phyloP scores from a whole-genome alignment of 805 yeast genomes.

The Pichia insulana region DNA sequence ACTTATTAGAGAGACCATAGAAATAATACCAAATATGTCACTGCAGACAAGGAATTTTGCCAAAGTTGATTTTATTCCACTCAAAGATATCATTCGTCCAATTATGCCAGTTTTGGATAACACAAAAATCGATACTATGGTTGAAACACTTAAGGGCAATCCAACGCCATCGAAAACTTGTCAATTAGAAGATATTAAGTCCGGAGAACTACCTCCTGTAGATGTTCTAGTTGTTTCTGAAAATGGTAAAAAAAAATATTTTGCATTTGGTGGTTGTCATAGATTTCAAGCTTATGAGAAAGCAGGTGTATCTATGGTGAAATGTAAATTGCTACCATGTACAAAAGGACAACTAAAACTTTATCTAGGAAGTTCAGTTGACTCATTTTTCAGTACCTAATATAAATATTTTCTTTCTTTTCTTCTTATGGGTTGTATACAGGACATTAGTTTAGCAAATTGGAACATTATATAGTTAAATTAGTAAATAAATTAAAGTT shows the following conservation, averaged over 20 bases:
- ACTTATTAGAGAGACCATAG: no score
- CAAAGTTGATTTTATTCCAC: constrained; percentile 52
- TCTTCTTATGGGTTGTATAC: no score
- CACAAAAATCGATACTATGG: constrained; percentile 73
- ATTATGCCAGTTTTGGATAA: constrained; percentile 77
- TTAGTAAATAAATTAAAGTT: constrained; percentile 42
- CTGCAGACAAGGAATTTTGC: constrained; percentile 52
- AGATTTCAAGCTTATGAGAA: constrained; percentile 79
- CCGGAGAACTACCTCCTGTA: constrained; percentile 74
- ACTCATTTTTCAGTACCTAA: constrained; percentile 33
- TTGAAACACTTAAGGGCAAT: constrained; percentile 51
- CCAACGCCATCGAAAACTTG: constrained; percentile 61
- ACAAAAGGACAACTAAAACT: constrained; percentile 58
- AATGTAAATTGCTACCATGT: constrained; percentile 66
- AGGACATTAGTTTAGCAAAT: neutral
- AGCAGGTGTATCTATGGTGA: constrained; percentile 42
- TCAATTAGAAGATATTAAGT: constrained; percentile 34
- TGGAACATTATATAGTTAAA: no score
- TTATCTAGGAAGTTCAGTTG: constrained; percentile 65
- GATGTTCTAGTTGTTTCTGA: constrained; percentile 67
- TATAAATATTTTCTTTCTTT: no score
- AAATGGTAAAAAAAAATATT: constrained; percentile 51
- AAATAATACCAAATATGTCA: constrained; percentile 39
- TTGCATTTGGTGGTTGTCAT: constrained; percentile 90
- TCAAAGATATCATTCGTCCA: constrained; percentile 64